Evolutionary conservation across 345 rosid species (phyloP).

Genomic region (Lumnitzera littorea): DNA sequence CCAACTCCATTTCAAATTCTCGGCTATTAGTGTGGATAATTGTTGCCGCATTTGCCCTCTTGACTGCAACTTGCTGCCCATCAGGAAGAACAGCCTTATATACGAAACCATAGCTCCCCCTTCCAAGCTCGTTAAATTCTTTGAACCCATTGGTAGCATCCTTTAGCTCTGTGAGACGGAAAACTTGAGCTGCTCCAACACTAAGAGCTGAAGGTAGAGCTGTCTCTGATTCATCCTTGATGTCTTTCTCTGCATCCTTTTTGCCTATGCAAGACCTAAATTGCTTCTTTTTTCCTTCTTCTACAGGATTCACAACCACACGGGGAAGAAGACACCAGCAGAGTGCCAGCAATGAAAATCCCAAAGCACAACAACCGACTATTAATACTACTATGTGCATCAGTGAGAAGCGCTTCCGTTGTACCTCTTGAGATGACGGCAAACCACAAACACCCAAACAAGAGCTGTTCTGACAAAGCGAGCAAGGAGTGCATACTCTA

Average conservation of each 20-base stretch:
- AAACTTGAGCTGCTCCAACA: conserved; percentile 67
- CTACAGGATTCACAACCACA: conserved; percentile 19
- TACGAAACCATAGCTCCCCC: conserved; percentile 90
- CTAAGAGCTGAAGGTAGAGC: conserved; percentile 34
- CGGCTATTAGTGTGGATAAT: conserved; percentile 76
- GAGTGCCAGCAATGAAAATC: conserved; percentile 32
- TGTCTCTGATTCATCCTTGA: conserved; percentile 22
- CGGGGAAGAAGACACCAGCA: conserved; percentile 49
- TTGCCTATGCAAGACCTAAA: conserved; percentile 56
- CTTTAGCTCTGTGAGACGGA: conserved; percentile 75
- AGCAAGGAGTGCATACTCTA: conserved; percentile 73
- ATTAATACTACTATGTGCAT: conserved; percentile 31
- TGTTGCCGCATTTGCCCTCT: conserved; percentile 90
- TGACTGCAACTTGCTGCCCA: conserved; percentile 83
- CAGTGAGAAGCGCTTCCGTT: conserved; percentile 39
- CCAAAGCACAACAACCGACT: conserved; percentile 35
- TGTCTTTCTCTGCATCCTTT: conserved; percentile 37
- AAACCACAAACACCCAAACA: conserved; percentile 61
- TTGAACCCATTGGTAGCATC: conserved; percentile 93
- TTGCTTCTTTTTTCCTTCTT: conserved; percentile 34
- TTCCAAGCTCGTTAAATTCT: conserved; percentile 85
- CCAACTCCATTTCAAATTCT: conserved; percentile 75
- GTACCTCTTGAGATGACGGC: conserved; percentile 19
- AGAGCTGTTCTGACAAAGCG: conserved; percentile 91
- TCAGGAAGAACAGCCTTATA: conserved; percentile 73